A percentile compares a stretch with the other conserved stretches of the same genome.
phyloP scores from a whole-genome alignment of 148 eudicot species.

The Rhododendron ferrugineum region DNA sequence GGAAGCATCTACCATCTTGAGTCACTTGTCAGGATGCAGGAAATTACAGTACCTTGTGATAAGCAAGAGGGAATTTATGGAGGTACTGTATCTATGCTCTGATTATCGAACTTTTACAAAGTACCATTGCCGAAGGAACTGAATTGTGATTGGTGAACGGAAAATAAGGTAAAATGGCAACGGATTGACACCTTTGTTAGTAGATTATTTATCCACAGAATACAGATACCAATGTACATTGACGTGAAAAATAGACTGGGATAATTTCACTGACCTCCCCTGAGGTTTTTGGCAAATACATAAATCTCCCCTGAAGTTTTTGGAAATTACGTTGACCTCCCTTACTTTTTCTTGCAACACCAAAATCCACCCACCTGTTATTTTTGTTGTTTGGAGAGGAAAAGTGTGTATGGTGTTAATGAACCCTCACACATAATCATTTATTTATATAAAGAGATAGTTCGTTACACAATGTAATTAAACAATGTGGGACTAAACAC shows the following conservation, averaged over 20 bases:
- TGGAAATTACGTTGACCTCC: background rate
- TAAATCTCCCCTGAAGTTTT: background rate
- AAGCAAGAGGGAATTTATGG: slow-evolving; percentile 43
- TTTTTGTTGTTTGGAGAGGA: background rate
- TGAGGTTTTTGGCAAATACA: background rate
- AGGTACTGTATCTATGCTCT: slow-evolving; percentile 35
- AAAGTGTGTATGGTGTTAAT: too few relatives aligned
- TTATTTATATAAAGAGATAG: too few relatives aligned
- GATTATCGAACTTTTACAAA: background rate
- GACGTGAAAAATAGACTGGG: background rate
- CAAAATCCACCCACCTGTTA: background rate
- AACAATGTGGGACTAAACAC: too few relatives aligned
- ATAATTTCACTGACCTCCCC: background rate
- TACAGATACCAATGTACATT: background rate
- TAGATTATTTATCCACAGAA: background rate
- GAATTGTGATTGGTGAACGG: background rate
- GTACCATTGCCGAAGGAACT: background rate
- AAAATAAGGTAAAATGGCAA: background rate
- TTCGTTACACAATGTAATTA: too few relatives aligned
- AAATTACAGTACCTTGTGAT: slow-evolving; percentile 48
- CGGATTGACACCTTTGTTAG: slow-evolving; percentile 2
- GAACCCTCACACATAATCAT: too few relatives aligned
- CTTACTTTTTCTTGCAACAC: background rate
- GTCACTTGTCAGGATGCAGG: slow-evolving; percentile 54
- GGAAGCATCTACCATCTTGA: slow-evolving; percentile 61